Conservation (phyloP, 2,329 filamentous ascomycete genomes). For the Onygena corvina region DNA sequence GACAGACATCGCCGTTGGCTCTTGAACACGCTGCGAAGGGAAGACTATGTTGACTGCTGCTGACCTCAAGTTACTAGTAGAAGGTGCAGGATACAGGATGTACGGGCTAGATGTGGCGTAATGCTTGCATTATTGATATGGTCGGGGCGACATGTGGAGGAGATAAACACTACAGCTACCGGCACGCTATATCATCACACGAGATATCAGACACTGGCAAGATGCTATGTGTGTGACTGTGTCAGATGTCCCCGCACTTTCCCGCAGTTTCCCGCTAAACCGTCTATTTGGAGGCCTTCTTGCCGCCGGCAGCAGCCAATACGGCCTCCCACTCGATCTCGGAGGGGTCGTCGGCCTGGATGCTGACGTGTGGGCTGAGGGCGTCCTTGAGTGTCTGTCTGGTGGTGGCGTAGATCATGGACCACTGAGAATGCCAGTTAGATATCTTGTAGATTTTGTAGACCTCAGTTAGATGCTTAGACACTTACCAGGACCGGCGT, state of each 20-base stretch:
- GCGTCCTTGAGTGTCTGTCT: constrained; percentile 39
- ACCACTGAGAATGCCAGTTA: constrained; percentile 26
- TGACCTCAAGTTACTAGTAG: no score
- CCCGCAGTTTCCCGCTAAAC: background rate
- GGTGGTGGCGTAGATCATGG: constrained; percentile 42
- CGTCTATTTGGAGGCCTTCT: constrained; percentile 23
- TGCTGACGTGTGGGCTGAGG: constrained; percentile 32
- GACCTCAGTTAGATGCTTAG: background rate
- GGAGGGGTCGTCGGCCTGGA: constrained; percentile 32
- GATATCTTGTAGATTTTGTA: background rate
- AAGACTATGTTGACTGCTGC: no score
- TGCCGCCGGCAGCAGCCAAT: constrained; percentile 31
- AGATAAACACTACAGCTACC: constrained; percentile 3
- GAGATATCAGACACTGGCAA: constrained; percentile 6
- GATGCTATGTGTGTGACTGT: constrained; percentile 5
- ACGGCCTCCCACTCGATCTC: constrained; percentile 35
- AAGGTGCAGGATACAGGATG: no score
- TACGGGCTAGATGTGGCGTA: background rate
- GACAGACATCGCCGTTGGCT: no score
- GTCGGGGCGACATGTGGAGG: background rate
- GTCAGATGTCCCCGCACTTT: background rate
- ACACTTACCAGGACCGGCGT: constrained; percentile 31
- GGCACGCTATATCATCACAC: constrained; percentile 5
- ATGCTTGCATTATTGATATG: constrained; percentile 6
- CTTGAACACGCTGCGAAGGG: no score